phyloP scores from a whole-genome alignment of 2,329 filamentous ascomycete genomes.

The Cordyceps javanica region DNA sequence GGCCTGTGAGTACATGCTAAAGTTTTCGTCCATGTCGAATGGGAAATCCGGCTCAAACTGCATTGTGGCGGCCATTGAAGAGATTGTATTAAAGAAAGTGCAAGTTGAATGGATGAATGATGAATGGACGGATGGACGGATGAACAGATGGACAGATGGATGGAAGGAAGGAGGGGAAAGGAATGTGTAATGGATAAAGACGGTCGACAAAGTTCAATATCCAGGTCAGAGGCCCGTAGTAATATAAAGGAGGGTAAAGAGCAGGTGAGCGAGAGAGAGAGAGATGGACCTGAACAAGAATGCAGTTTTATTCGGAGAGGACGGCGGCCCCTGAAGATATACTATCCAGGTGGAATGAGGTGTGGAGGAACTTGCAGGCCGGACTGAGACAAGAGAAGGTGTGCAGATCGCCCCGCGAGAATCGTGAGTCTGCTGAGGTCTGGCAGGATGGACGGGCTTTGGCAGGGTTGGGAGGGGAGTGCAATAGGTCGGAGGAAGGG shows the following conservation, averaged over 20 bases:
- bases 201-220: not conserved
- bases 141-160: too few relatives aligned
- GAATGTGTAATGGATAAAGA: constrained; percentile 12
- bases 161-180: constrained; percentile 4
- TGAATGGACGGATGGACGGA: too few relatives aligned
- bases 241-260: constrained; percentile 11
- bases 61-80: constrained; percentile 21
- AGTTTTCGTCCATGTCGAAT: constrained; percentile 36
- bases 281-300: constrained; percentile 11
- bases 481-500: not conserved
- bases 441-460: constrained; percentile 3
- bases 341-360: constrained; percentile 32
- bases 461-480: constrained; percentile 3
- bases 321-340: constrained; percentile 37
- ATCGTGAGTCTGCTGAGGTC: constrained; percentile 22
- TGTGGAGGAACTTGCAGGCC: constrained; percentile 25
- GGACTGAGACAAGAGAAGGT: constrained; percentile 30
- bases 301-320: constrained; percentile 19
- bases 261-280: constrained; percentile 5
- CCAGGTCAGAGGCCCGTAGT: constrained; percentile 12
- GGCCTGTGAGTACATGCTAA: constrained; percentile 30
- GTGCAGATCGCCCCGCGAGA: constrained; percentile 27
- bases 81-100: constrained; percentile 12
- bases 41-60: constrained; percentile 33
- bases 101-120: not conserved